Conservation (phyloP, 108 stramenopile genomes). For the Seminavis robusta region DNA sequence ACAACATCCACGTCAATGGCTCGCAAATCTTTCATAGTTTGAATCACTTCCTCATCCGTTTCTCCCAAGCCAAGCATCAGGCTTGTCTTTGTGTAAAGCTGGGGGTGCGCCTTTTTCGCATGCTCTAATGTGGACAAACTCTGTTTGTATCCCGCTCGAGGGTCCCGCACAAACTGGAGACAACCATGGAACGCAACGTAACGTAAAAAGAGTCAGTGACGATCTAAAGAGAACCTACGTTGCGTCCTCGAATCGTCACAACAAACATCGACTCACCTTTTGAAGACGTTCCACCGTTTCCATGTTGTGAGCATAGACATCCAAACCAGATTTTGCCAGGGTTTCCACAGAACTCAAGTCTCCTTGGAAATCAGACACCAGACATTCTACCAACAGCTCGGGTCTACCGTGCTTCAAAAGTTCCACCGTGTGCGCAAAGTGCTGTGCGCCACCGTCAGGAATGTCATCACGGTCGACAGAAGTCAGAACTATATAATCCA, state of each 20-base stretch:
- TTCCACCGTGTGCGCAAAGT: constrained; percentile 93
- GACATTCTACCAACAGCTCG: constrained; percentile 93
- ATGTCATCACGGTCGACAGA: constrained; percentile 98
- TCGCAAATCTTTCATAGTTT: constrained; percentile 95
- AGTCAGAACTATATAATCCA: constrained; percentile 98
- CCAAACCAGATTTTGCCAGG: constrained; percentile 92
- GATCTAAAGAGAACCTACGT: too few relatives aligned
- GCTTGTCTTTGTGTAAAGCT: constrained; percentile 93
- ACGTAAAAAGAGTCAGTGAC: not conserved
- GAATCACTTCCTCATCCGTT: constrained; percentile 93
- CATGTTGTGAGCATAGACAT: constrained; percentile 99
- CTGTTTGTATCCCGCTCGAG: constrained; percentile 92
- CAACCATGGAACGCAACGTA: too few relatives aligned
- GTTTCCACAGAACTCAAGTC: constrained; percentile 61
- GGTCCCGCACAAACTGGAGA: constrained; percentile 78
- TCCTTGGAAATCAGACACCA: constrained; percentile 97
- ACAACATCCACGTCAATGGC: constrained; percentile 92
- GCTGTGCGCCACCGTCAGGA: constrained; percentile 91
- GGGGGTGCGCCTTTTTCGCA: constrained; percentile 80
- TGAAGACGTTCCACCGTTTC: constrained; percentile 96
- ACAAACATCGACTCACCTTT: constrained; percentile 31
- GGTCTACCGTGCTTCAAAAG: constrained; percentile 88
- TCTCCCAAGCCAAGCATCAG: constrained; percentile 99
- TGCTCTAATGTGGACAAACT: constrained; percentile 81
- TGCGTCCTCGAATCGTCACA: not conserved